phyloP scores from a whole-genome alignment of 202 grass and related monocot species.

The Carex sylvatica region DNA sequence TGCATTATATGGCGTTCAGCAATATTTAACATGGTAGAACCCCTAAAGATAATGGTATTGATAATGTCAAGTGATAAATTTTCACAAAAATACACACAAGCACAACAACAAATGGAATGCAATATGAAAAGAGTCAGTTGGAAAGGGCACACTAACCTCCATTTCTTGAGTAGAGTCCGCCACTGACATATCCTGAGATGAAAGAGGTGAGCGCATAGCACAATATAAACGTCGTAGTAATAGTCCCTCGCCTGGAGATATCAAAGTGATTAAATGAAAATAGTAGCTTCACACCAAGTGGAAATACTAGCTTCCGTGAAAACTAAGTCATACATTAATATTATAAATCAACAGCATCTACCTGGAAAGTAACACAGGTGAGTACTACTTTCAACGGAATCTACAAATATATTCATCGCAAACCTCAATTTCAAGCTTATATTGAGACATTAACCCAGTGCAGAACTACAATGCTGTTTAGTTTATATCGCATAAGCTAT shows the following conservation, averaged over 20 bases:
- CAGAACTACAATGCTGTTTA: neutral
- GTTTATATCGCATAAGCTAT: neutral
- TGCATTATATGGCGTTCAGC: neutral
- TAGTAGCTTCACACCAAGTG: neutral
- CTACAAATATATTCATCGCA: neutral
- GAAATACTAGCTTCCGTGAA: neutral
- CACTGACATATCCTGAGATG: constrained; percentile 90
- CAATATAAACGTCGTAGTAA: constrained; percentile 90
- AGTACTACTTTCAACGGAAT: neutral
- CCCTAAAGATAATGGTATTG: neutral
- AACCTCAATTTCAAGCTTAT: neutral
- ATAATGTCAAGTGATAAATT: neutral
- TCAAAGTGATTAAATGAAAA: neutral
- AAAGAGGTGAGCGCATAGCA: constrained; percentile 98
- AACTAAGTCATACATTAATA: neutral
- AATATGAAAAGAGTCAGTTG: constrained; percentile 19
- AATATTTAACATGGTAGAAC: neutral
- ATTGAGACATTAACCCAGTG: neutral
- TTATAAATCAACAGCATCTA: neutral
- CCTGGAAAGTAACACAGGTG: neutral
- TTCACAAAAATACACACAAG: constrained; percentile 21
- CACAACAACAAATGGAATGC: neutral
- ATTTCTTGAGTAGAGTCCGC: constrained; percentile 69
- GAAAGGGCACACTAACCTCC: constrained; percentile 46
- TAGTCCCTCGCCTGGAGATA: constrained; percentile 72